Percentiles rank a stretch among this genome's conserved stretches.
phyloP scores from a whole-genome alignment of 192 early-diverging fungal species.

The Funneliformis mosseae region DNA sequence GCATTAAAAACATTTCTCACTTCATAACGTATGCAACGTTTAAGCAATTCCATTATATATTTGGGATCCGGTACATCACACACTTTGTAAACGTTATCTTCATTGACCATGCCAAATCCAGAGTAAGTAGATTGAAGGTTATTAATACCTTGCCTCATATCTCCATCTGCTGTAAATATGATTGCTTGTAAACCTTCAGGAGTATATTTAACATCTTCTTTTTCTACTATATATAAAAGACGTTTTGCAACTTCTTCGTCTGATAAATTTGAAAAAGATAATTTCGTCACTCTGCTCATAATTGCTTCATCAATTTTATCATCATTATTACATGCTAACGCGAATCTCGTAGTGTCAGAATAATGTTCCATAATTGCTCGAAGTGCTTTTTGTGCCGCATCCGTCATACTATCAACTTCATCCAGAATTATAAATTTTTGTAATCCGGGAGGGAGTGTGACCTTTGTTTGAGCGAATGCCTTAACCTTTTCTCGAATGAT shows the following conservation, averaged over 20 bases:
- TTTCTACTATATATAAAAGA: constrained; percentile 79
- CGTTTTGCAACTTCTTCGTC: constrained; percentile 80
- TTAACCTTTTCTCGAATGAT: constrained; percentile 97
- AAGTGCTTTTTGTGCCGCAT: constrained; percentile 95
- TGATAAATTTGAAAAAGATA: constrained; percentile 80
- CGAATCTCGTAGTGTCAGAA: constrained; percentile 93
- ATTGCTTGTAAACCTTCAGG: constrained; percentile 91
- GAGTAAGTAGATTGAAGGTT: constrained; percentile 90
- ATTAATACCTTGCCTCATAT: constrained; percentile 98
- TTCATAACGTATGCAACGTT: constrained; percentile 65
- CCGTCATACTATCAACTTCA: constrained; percentile 99
- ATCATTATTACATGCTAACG: constrained; percentile 94
- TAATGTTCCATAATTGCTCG: constrained; percentile 98
- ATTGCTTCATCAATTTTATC: constrained; percentile 99
- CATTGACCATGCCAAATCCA: constrained; percentile 83
- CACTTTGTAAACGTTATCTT: constrained; percentile 94
- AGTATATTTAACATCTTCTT: constrained; percentile 81
- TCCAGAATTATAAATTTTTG: constrained; percentile 95
- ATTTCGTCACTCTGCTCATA: constrained; percentile 91
- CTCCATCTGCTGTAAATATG: constrained; percentile 95
- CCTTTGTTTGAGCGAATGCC: constrained; percentile 98
- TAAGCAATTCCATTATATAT: constrained; percentile 72
- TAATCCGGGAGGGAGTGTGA: constrained; percentile 84
- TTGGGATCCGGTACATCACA: constrained; percentile 97
- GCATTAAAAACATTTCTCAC: constrained; percentile 72